phyloP scores from a whole-genome alignment of 306 rosid species.

The Rosa chinensis region DNA sequence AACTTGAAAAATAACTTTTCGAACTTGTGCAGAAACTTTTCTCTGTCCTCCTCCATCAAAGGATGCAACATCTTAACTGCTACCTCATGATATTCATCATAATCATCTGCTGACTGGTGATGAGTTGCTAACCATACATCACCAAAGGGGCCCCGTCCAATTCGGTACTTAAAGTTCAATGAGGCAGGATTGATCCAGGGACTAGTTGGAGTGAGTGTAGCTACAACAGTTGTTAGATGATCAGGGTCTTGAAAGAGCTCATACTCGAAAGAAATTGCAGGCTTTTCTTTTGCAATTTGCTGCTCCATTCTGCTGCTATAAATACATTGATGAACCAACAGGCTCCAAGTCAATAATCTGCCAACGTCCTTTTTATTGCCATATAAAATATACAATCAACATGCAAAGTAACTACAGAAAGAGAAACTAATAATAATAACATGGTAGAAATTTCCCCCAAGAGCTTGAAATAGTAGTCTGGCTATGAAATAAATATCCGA shows the following conservation, averaged over 20 bases:
- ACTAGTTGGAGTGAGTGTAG: conserved; percentile 35
- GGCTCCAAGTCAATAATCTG: background rate
- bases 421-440: too few relatives aligned
- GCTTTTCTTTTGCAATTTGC: conserved; percentile 41
- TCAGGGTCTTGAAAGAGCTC: conserved; percentile 62
- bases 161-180: conserved; percentile 71
- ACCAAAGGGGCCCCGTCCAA: conserved; percentile 82
- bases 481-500: too few relatives aligned
- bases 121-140: conserved; percentile 85
- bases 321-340: background rate
- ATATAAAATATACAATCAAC: background rate
- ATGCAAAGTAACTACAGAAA: background rate
- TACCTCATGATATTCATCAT: conserved; percentile 74
- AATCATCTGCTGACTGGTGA: conserved; percentile 80
- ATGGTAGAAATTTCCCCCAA: background rate
- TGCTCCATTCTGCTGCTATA: conserved; percentile 43
- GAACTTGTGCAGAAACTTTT: conserved; percentile 46
- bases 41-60: conserved; percentile 52
- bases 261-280: conserved; percentile 50
- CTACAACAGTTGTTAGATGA: conserved; percentile 42
- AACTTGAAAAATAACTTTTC: conserved; percentile 49
- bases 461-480: background rate
- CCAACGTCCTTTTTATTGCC: background rate
- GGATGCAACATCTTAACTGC: conserved; percentile 73
- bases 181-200: conserved; percentile 76